Evolutionary conservation across 768 basidiomycete species (phyloP).

Genomic region (Termitomyces sp.): DNA sequence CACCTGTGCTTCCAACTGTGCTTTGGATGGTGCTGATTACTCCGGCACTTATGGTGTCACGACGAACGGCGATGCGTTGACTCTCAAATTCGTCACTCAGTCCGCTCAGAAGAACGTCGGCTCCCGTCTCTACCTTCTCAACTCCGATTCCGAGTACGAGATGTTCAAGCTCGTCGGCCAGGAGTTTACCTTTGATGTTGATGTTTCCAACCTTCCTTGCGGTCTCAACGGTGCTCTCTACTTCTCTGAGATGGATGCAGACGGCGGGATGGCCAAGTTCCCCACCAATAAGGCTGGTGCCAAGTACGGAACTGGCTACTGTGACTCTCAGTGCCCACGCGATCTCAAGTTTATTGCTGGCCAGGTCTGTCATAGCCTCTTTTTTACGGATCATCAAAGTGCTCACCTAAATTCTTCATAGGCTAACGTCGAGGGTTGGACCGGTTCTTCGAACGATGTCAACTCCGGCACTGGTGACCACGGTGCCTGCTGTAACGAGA

Average conservation of each 20-base stretch:
- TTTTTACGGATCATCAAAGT: neutral
- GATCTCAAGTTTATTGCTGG: neutral
- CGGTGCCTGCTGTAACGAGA: conserved; percentile 49
- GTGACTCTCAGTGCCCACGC: neutral
- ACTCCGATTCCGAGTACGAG: conserved; percentile 6
- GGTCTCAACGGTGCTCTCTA: conserved; percentile 2
- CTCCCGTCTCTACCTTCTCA: conserved; percentile 13
- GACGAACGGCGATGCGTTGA: conserved; percentile 32
- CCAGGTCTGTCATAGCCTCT: neutral
- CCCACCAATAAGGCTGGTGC: neutral
- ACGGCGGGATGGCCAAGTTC: neutral
- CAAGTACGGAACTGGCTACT: neutral
- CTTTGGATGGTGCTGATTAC: conserved; percentile 43
- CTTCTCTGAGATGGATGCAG: conserved; percentile 3
- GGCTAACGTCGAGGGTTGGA: conserved; percentile 46
- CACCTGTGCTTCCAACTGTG: conserved; percentile 39
- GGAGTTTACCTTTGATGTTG: conserved; percentile 3
- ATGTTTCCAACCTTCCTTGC: conserved; percentile 1
- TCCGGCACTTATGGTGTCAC: conserved; percentile 48
- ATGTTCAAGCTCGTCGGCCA: conserved; percentile 6
- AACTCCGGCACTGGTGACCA: conserved; percentile 41
- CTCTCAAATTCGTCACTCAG: conserved; percentile 42
- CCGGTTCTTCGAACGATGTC: conserved; percentile 25
- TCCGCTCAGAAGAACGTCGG: conserved; percentile 32
- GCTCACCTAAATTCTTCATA: conserved; percentile 14